These are phyloP conservation scores for Raffaelea ambrosiae DNA, from an alignment of 2,329 filamentous ascomycete genomes.

Conservation along the genomic window DNA sequence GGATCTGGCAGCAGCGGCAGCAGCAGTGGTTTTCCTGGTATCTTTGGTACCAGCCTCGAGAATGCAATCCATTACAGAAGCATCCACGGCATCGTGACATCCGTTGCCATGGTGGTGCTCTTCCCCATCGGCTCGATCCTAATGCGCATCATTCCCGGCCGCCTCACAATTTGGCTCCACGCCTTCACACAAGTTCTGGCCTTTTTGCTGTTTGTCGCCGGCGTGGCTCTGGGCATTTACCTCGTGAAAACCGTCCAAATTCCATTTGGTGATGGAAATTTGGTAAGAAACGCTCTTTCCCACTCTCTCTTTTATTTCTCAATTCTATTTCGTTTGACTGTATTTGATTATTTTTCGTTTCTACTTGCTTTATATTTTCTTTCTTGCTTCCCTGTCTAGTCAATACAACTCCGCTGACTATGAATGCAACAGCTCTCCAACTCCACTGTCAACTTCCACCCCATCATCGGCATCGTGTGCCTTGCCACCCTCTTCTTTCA, in stretches of 20 bases:
- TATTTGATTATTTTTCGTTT: not conserved
- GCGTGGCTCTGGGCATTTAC: slow-evolving; percentile 32
- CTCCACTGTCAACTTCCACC: slow-evolving; percentile 29
- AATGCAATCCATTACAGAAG: slow-evolving; percentile 22
- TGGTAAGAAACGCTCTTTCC: slow-evolving; percentile 19
- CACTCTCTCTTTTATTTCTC: no score
- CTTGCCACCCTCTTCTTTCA: slow-evolving; percentile 30
- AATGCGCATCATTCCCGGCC: slow-evolving; percentile 28
- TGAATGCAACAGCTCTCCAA: slow-evolving; percentile 23
- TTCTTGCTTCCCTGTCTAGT: not conserved
- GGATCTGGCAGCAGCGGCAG: not conserved
- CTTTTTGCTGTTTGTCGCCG: slow-evolving; percentile 27
- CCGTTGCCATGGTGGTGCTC: slow-evolving; percentile 30
- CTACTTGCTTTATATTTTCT: no score
- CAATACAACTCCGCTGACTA: not conserved
- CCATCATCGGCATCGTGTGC: slow-evolving; percentile 36
- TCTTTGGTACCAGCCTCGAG: slow-evolving; percentile 20
- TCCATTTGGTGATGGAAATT: slow-evolving; percentile 18
- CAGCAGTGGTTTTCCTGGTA: slow-evolving; percentile 6
- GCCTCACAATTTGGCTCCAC: slow-evolving; percentile 28
- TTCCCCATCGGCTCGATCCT: slow-evolving; percentile 36
- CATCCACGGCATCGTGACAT: slow-evolving; percentile 32
- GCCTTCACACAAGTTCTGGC: slow-evolving; percentile 28
- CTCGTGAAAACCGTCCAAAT: slow-evolving; percentile 25
- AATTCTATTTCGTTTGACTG: no score